A percentile compares a stretch with the other conserved stretches of the same genome.
Conservation (phyloP, 345 rosid species). For the Salix brachista region DNA sequence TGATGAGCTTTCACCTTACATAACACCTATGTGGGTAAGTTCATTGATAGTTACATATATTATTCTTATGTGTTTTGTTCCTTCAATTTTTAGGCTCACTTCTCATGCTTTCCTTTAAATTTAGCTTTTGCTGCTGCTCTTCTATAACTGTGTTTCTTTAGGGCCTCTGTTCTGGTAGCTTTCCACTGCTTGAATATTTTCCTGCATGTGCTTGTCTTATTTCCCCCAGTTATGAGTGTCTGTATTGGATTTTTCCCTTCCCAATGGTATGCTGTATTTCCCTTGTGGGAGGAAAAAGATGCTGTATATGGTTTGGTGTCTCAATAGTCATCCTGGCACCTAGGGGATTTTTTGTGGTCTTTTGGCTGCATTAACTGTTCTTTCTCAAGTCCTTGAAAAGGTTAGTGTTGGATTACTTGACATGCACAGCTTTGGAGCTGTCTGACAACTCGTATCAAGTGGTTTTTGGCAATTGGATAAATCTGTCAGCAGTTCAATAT, state of each 20-base stretch:
- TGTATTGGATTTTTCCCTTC: not conserved
- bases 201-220: not conserved
- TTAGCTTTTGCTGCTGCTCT: not conserved
- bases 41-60: not conserved
- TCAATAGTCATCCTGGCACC: not conserved
- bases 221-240: not conserved
- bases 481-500: not conserved
- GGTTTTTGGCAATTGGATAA: not conserved
- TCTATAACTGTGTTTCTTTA: not conserved
- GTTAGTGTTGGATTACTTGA: not conserved
- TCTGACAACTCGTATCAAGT: not conserved
- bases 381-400: not conserved
- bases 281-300: not conserved
- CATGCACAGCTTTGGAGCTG: not conserved
- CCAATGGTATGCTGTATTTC: not conserved
- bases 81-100: slow-evolving; percentile 36
- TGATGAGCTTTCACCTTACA: slow-evolving; percentile 82
- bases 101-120: not conserved
- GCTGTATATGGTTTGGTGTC: not conserved
- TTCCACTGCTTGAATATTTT: not conserved
- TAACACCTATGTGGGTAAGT: slow-evolving; percentile 99
- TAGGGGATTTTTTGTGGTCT: not conserved
- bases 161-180: not conserved
- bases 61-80: not conserved
- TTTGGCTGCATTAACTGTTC: not conserved